Evolutionary conservation across 805 yeast species (phyloP), one percentile per base, ranked within the genome.

Genomic region (Saturnispora diversa): DNA sequence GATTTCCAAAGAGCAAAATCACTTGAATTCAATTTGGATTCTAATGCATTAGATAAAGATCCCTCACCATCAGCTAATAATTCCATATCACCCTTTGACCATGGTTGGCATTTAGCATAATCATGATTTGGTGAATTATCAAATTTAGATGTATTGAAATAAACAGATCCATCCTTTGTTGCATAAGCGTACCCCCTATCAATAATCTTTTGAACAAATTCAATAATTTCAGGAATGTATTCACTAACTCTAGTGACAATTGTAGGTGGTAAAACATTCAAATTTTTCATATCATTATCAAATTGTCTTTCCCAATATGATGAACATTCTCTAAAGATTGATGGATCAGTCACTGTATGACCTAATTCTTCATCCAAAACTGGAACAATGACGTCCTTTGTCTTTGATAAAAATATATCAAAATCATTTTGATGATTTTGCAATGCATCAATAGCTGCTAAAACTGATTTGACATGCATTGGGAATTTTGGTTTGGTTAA

Each of bases 1-100:
- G 88, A 77, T 59, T 92, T 92, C 98, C 98, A 92, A 26, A 92
- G 70, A 1, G 98, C 98, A 63, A 92, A 92, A 61, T 92, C 98
- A 17, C 84, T 82, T 2, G 82, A 62, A 41, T 77, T 79, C 51
- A 69, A 73, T 63, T 92, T 90, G 19, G 81, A 77, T 31, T 68
- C 68, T 17, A 44, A 25, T 13, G 52, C 66, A 41, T 62, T 56
- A 42, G 56, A 52, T 39, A 90, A 67, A 8, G 94, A 80, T 23
- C 98, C 98, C 63, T 92, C 98, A 44, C 96, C 98, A 51, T 92
- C 98, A 40, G 80, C 81, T 42, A 92, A 83, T 44, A 92, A 74
- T 34, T 78, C 87, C 59, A 77, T 62, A 50, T 87, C 79, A 38
- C 95, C 95, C 63, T 86, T 85, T 57, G 88, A 92, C 97, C 97